These are phyloP conservation scores for Fusarium nurragi DNA, from an alignment of 2,329 filamentous ascomycete genomes.

Conservation along the genomic window DNA sequence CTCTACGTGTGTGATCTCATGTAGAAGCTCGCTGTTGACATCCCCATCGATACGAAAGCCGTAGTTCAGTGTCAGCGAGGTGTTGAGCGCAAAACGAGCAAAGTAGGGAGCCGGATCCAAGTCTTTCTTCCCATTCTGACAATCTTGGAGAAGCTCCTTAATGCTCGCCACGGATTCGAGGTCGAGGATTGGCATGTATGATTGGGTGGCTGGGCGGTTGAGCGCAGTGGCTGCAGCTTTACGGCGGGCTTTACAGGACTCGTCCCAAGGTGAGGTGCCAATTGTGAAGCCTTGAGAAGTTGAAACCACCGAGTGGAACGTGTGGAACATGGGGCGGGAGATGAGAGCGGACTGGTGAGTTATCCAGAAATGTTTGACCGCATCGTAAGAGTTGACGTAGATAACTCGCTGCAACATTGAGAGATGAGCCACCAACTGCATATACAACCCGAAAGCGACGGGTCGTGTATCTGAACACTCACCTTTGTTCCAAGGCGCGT, in stretches of 20 bases:
- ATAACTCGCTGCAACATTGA: slow-evolving; percentile 65
- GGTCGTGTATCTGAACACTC: slow-evolving; percentile 6
- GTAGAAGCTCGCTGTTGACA: slow-evolving; percentile 71
- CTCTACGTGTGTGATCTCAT: slow-evolving; percentile 80
- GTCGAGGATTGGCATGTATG: slow-evolving; percentile 85
- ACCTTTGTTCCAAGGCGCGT: slow-evolving; percentile 75
- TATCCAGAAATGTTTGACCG: slow-evolving; percentile 79
- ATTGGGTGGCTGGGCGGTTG: slow-evolving; percentile 78
- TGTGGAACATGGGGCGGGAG: slow-evolving; percentile 80
- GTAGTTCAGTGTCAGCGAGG: slow-evolving; percentile 81
- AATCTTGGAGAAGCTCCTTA: slow-evolving; percentile 74
- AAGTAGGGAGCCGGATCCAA: slow-evolving; percentile 79
- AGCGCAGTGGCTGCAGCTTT: slow-evolving; percentile 83
- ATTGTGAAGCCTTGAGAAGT: slow-evolving; percentile 83
- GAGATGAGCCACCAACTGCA: rapidly evolving
- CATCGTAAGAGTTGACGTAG: slow-evolving; percentile 81
- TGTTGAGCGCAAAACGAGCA: slow-evolving; percentile 80
- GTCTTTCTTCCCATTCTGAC: slow-evolving; percentile 67
- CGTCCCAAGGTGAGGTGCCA: slow-evolving; percentile 85
- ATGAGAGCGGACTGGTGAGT: slow-evolving; percentile 81
- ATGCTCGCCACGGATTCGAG: slow-evolving; percentile 78
- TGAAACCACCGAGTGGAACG: slow-evolving; percentile 82
- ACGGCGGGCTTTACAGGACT: slow-evolving; percentile 78
- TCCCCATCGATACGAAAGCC: slow-evolving; percentile 78
- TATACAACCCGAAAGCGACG: background rate